Percentiles rank a stretch among this genome's conserved stretches.
Conservation (phyloP, 495 filamentous ascomycete genomes). For the Hypoxylon intermedium region DNA sequence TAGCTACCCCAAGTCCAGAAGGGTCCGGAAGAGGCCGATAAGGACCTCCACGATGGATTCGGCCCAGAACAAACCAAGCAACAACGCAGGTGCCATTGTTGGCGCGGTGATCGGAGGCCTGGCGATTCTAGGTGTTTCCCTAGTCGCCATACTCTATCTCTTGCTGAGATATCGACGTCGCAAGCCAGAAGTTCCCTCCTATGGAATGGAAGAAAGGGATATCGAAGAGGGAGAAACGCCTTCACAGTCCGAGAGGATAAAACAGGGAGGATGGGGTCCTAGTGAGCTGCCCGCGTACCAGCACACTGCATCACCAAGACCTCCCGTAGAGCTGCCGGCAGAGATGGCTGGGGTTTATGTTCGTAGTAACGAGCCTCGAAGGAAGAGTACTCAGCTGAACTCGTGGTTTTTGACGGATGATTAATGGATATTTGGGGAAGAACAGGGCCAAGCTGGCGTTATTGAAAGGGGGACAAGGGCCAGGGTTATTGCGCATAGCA, state of each 20-base stretch:
- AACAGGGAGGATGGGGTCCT: conserved; percentile 8
- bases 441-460: neutral
- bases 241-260: neutral
- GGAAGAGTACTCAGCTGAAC: neutral
- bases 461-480: too few species aligned
- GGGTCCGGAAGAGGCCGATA: too few species aligned
- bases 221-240: neutral
- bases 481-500: too few species aligned
- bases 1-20: neutral
- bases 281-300: neutral
- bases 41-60: neutral
- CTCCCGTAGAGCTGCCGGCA: neutral
- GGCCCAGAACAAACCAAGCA: neutral
- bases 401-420: neutral
- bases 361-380: neutral
- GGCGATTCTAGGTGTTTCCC: neutral
- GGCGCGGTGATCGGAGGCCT: conserved; percentile 4
- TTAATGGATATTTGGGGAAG: neutral
- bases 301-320: neutral
- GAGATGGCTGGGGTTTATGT: neutral
- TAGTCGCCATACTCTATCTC: neutral
- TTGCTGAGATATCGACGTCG: neutral
- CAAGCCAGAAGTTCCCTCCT: neutral
- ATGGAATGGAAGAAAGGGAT: neutral
- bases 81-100: conserved; percentile 2